Evolutionary conservation across 352 stramenopile species (phyloP), one percentile per base, ranked within the genome.

Genomic region (Phytophthora sansomeana): DNA sequence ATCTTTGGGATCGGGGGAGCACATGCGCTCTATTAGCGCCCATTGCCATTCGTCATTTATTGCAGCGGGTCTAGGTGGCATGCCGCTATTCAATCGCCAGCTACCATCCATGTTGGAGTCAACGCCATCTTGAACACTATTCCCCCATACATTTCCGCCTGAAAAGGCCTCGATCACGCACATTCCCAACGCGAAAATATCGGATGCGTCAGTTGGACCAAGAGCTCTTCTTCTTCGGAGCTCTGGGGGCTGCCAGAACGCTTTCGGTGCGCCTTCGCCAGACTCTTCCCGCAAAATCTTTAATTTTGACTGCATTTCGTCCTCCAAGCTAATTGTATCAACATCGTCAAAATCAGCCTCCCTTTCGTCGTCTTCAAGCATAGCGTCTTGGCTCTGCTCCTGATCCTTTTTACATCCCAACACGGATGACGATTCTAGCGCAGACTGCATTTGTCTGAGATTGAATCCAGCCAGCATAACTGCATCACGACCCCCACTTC

Each of bases 141-240:
- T 43, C 9, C 43, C 32, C 66, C 66, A 70, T 5, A 69, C 39
- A 35, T 64, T 33, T n/a, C 59, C 68, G 32, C 39, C 38, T 1
- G 63, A 70, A 67, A 71, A 76, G 21, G 71, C 71, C 24, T 82
- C 69, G 5, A 82, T 48, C 9, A 58, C 63, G 42, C 72, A 77
- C 63, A 74, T 72, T 35, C 72, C 72, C 16, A 79, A 44, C 14
- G 33, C 54, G 38, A 65, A 78, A 39, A 75, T 46, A 43, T 78
- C 66, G 17, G 66, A 68, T 21, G 50, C 63, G 41, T 67, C 72
- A 4, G 67, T 72, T 21, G 72, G 72, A n/a, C 39, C 49, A 21
- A 54, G 54, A 29, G 9, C 28, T 26, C 6, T 6, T 5, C 21
- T 33, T 7, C 5, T 54, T n/a, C 29, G 29, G 8, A 74, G 49